These are phyloP conservation scores for Magnusiomyces tetraspermus DNA, from an alignment of 1,139 yeast species.

Conservation along the genomic window DNA sequence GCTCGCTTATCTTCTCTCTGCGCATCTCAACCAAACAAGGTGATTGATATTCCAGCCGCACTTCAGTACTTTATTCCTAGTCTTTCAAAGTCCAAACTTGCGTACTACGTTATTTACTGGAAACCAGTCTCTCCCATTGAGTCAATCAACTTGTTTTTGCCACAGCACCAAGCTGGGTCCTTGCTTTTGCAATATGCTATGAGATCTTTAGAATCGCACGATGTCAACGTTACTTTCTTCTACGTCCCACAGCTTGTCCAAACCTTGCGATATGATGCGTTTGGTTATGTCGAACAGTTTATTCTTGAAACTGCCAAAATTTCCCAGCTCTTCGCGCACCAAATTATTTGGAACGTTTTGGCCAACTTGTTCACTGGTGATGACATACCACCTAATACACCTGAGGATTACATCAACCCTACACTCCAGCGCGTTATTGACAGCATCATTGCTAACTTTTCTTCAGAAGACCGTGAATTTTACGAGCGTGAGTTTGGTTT, in stretches of 20 bases:
- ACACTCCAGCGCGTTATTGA: conserved; percentile 62
- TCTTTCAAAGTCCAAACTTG: conserved; percentile 5
- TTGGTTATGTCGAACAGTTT: conserved; percentile 81
- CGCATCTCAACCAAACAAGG: conserved; percentile 48
- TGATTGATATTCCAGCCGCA: conserved; percentile 55
- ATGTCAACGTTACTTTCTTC: conserved; percentile 81
- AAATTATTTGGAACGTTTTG: conserved; percentile 94
- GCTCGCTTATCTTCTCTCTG: conserved; percentile 43
- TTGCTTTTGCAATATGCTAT: conserved; percentile 75
- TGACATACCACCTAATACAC: conserved; percentile 44
- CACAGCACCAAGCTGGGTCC: conserved; percentile 61
- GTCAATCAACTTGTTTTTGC: conserved; percentile 75
- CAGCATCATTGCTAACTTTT: conserved; percentile 56
- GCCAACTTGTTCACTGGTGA: conserved; percentile 92
- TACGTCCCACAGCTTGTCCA: conserved; percentile 98
- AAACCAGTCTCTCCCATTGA: conserved; percentile 72
- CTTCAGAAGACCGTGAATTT: conserved; percentile 50
- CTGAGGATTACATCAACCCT: conserved; percentile 78
- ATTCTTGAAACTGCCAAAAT: conserved; percentile 89
- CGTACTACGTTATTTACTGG: conserved; percentile 54
- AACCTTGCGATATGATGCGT: conserved; percentile 66
- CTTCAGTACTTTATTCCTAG: conserved; percentile 37
- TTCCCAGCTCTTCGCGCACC: conserved; percentile 89
- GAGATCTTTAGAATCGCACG: conserved; percentile 82
- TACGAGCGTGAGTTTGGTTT: conserved; percentile 81